Base-by-base conservation (phyloP, 805 yeast species). In the Metschnikowia proteae region DNA sequence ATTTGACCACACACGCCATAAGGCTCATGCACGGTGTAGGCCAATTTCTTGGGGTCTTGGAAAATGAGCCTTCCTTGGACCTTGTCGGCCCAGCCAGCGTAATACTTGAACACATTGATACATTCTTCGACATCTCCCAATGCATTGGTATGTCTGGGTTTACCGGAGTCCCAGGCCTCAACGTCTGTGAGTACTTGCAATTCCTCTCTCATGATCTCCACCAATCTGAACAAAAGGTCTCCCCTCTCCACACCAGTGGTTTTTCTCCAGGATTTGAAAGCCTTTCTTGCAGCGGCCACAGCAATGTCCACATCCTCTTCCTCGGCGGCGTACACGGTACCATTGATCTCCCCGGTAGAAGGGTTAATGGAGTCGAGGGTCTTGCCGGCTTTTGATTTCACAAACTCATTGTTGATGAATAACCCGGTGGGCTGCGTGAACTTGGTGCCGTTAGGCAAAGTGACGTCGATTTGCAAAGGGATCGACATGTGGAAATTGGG, bases 21-120 rank as follows among this genome's bases (percentile, higher is more conserved):
- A 5, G 88, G 85, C 60, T 84, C 86, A 55, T 82, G 83, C 46
- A 82, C 73, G 26, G 90, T 83, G 67, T 81, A 83, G 32, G 86
- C 86, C 58, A 85, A 71, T 62, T 75, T 75, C 51, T 70, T 68
- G 25, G 77, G 74, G 62, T 68, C 68, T 56, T 67, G 66, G 57
- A 70, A 71, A 55, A 73, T 71, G 40, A 57, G 45, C 39, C 64
- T 69, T 34, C 84, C 84, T 48, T 66, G 69, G 39, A 79, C 65
- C 59, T 80, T 80, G 64, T 80, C 84, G 34, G 83, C 81, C 82
- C 83, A 79, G 28, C 83, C 84, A 31, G 83, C 84, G 64, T 74
- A 80, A 64, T 79, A 80, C 52, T 76, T 68, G 56, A 76, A 69
- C 46, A 74, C 73, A 36, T 58, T 65, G 46, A 74, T 71, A 52